Evolutionary conservation across 73 alveolate species (phyloP).

Genomic region (Paraurostyla sp.): DNA sequence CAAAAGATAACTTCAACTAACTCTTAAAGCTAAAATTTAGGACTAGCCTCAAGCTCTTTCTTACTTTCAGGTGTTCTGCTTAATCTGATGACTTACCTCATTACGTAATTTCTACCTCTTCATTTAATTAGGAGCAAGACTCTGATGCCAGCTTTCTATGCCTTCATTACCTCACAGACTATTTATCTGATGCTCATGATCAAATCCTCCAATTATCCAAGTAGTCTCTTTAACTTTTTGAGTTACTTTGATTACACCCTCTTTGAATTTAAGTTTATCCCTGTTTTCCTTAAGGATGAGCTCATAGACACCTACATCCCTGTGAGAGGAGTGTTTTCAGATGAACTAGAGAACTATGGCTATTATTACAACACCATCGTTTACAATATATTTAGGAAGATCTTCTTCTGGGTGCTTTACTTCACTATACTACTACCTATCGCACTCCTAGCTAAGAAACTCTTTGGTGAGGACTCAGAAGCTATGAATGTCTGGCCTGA

Average conservation of each 20-base stretch:
- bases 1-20: background rate
- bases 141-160: conserved; percentile 51
- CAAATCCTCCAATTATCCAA: background rate
- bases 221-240: background rate
- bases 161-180: conserved; percentile 24
- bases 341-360: background rate
- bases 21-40: background rate
- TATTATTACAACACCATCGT: conserved; percentile 25
- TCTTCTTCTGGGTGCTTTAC: conserved; percentile 35
- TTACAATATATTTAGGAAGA: conserved; percentile 12
- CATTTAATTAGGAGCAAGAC: background rate
- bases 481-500: conserved; percentile 21
- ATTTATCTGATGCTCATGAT: background rate
- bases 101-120: background rate
- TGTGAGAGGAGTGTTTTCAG: conserved; percentile 24
- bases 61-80: background rate
- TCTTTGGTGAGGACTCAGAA: conserved; percentile 42
- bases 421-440: conserved; percentile 39
- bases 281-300: background rate
- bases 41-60: background rate
- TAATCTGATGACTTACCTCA: background rate
- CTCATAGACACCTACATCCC: conserved; percentile 39
- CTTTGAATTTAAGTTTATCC: background rate
- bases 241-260: conserved; percentile 10
- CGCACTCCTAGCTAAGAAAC: background rate